Percentiles rank a stretch among this genome's conserved stretches.
Evolutionary conservation across 2,329 filamentous ascomycete species (phyloP).

Genomic region (Sporothrix phasma): DNA sequence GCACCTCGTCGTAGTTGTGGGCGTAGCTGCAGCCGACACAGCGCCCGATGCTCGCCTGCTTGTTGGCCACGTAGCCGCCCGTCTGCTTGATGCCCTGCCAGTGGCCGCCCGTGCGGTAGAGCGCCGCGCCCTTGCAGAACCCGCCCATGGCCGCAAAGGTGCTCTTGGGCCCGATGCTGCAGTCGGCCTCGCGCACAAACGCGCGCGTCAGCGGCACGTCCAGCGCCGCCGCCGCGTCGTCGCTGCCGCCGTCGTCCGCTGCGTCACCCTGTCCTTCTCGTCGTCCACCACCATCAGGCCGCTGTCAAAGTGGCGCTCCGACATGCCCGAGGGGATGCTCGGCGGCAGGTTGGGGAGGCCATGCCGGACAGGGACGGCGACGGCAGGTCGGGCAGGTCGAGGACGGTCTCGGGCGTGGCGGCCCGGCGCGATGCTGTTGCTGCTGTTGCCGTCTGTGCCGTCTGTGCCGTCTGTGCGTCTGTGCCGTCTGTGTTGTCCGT

Average conservation of each 20-base stretch:
- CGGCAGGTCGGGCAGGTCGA: neutral
- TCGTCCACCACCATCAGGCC: conserved; percentile 16
- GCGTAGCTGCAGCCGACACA: conserved; percentile 24
- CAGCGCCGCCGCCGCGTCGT: conserved; percentile 1
- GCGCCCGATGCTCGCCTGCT: conserved; percentile 20
- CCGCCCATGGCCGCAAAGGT: conserved; percentile 29
- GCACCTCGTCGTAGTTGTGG: conserved; percentile 26
- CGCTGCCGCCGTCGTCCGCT: neutral
- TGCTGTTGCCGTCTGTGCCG: no score
- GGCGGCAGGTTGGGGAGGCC: neutral
- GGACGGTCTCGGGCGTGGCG: neutral
- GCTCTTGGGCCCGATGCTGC: conserved; percentile 28
- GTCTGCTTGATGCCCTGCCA: conserved; percentile 29
- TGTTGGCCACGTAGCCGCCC: conserved; percentile 22
- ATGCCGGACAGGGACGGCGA: neutral
- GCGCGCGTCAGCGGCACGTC: conserved; percentile 15
- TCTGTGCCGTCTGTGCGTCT: neutral
- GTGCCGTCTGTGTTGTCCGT: no score
- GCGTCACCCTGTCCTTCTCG: neutral
- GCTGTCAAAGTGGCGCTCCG: conserved; percentile 6
- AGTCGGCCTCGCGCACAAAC: conserved; percentile 21
- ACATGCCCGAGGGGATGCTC: conserved; percentile 7
- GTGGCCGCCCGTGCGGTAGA: conserved; percentile 28
- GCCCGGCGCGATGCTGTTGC: neutral
- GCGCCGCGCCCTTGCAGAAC: conserved; percentile 31